Conservation (phyloP, 2,329 filamentous ascomycete genomes). For the Aspergillus fijiensis region DNA sequence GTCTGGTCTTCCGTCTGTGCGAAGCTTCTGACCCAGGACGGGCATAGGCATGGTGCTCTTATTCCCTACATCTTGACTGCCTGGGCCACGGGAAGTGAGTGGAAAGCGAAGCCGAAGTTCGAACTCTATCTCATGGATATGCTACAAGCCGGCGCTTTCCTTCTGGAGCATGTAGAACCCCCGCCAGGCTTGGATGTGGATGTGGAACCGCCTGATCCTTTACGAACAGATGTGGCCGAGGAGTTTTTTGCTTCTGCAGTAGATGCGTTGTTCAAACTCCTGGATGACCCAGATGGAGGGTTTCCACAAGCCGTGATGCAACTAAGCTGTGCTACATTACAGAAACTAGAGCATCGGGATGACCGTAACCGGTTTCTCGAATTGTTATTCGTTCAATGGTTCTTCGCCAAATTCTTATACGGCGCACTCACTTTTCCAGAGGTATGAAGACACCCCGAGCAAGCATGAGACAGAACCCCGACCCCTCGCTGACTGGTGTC, state of each 20-base stretch:
- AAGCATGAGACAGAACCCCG: neutral
- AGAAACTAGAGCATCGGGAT: slow-evolving; percentile 68
- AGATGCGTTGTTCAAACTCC: slow-evolving; percentile 75
- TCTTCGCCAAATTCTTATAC: slow-evolving; percentile 83
- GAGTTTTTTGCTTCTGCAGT: slow-evolving; percentile 86
- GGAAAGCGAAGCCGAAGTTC: slow-evolving; percentile 85
- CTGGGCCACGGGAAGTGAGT: slow-evolving; percentile 83
- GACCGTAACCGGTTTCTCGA: slow-evolving; percentile 72
- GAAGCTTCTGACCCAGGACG: slow-evolving; percentile 74
- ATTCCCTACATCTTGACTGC: slow-evolving; percentile 81
- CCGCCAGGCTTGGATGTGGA: slow-evolving; percentile 70
- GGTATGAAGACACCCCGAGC: slow-evolving; percentile 46
- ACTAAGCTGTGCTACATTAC: slow-evolving; percentile 78
- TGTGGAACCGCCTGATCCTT: slow-evolving; percentile 63
- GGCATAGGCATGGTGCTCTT: slow-evolving; percentile 74
- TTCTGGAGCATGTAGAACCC: slow-evolving; percentile 81
- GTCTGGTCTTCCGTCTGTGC: slow-evolving; percentile 89
- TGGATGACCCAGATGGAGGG: slow-evolving; percentile 83
- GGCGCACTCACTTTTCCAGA: slow-evolving; percentile 87
- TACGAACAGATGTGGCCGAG: slow-evolving; percentile 78
- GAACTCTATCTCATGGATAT: slow-evolving; percentile 95
- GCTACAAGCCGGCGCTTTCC: slow-evolving; percentile 85
- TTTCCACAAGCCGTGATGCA: slow-evolving; percentile 84
- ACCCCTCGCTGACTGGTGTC: slow-evolving; percentile 30
- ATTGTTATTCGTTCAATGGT: slow-evolving; percentile 86